A percentile compares a stretch with the other conserved stretches of the same genome.
phyloP scores from a whole-genome alignment of 2,329 filamentous ascomycete species.

The Lojkania enalia region DNA sequence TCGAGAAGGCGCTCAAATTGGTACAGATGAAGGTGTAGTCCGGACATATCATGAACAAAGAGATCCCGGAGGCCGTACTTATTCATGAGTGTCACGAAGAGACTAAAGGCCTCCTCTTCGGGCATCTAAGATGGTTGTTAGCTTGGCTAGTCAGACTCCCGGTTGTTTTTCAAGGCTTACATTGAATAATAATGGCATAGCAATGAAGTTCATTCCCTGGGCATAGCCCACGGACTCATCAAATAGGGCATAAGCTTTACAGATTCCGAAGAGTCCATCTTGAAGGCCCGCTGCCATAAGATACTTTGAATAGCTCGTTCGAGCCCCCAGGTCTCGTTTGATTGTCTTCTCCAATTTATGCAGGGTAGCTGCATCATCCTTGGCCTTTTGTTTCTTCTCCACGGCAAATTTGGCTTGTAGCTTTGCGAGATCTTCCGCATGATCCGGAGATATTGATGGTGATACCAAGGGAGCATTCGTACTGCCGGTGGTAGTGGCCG shows the following conservation, averaged over 20 bases:
- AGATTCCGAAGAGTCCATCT: slow-evolving; percentile 91
- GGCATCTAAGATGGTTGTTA: slow-evolving; percentile 71
- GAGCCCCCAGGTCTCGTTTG: slow-evolving; percentile 83
- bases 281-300: slow-evolving; percentile 88
- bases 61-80: slow-evolving; percentile 91
- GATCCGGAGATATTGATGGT: slow-evolving; percentile 58
- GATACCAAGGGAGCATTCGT: slow-evolving; percentile 45
- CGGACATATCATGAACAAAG: slow-evolving; percentile 95
- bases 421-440: slow-evolving; percentile 66
- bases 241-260: slow-evolving; percentile 95
- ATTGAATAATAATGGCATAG: slow-evolving; percentile 95
- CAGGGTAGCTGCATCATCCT: slow-evolving; percentile 73
- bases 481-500: slow-evolving; percentile 57
- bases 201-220: slow-evolving; percentile 98
- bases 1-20: slow-evolving; percentile 94
- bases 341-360: slow-evolving; percentile 90
- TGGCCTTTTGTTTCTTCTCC: slow-evolving; percentile 76
- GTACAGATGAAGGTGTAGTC: slow-evolving; percentile 88
- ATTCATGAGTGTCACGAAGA: slow-evolving; percentile 94
- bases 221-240: slow-evolving; percentile 95
- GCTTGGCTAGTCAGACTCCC: slow-evolving; percentile 21
- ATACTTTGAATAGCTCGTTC: slow-evolving; percentile 97
- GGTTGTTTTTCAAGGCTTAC: slow-evolving; percentile 53
- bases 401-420: slow-evolving; percentile 65
- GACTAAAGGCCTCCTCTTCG: slow-evolving; percentile 93